Percentiles rank a stretch among this genome's conserved stretches.
These are phyloP conservation scores for Geranium incanum DNA, from an alignment of 441 rosid species.

Conservation along the genomic window DNA sequence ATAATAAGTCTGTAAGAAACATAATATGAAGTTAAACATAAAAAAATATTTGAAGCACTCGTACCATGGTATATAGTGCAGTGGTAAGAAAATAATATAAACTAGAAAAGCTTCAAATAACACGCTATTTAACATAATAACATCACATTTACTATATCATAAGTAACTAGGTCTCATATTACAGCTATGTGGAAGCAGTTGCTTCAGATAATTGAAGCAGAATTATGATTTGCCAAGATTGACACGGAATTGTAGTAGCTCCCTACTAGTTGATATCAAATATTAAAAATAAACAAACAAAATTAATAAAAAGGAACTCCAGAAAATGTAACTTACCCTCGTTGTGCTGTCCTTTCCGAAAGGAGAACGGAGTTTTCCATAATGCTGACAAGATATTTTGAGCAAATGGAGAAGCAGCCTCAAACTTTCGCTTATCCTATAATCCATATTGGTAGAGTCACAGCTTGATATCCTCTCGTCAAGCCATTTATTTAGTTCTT, in stretches of 20 bases:
- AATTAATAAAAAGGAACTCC: neutral
- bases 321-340: constrained; percentile 40
- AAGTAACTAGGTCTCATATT: neutral
- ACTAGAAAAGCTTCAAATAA: neutral
- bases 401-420: constrained; percentile 81
- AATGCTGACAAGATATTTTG: constrained; percentile 82
- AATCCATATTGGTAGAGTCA: constrained; percentile 56
- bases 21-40: neutral
- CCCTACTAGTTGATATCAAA: neutral
- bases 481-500: constrained; percentile 88
- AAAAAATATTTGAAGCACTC: neutral
- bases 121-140: neutral
- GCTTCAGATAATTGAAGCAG: neutral
- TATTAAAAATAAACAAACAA: neutral
- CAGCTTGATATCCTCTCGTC: constrained; percentile 71
- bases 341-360: constrained; percentile 54
- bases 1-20: neutral
- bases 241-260: neutral
- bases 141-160: neutral
- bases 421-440: constrained; percentile 47
- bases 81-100: neutral
- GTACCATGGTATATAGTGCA: neutral
- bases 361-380: constrained; percentile 95
- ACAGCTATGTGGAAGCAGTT: neutral
- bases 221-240: neutral